phyloP scores from a whole-genome alignment of 345 rosid genomes.

The Brassica cretica region DNA sequence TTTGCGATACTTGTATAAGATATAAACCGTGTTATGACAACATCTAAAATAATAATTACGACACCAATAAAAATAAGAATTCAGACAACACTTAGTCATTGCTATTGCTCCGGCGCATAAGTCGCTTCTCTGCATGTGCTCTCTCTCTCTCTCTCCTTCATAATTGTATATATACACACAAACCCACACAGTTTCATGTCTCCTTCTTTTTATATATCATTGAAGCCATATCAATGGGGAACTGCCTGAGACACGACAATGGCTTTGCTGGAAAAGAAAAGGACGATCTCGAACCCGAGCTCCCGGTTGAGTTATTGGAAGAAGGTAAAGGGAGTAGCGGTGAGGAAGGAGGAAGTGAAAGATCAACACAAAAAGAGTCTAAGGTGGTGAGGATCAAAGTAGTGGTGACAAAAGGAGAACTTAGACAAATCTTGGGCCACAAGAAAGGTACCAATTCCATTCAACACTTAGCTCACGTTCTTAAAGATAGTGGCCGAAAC shows the following conservation, averaged over 20 bases:
- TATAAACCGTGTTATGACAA: conserved; percentile 36
- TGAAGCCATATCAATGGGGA: conserved; percentile 36
- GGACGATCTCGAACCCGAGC: conserved; percentile 10
- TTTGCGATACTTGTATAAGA: conserved; percentile 1
- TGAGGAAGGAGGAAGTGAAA: not conserved
- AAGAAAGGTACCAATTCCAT: conserved; percentile 26
- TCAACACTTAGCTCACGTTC: conserved; percentile 43
- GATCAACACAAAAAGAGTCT: not conserved
- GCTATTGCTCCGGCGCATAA: conserved; percentile 52
- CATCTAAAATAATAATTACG: conserved; percentile 28
- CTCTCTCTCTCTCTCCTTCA: conserved; percentile 13
- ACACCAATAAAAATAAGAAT: conserved; percentile 15
- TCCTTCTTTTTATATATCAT: not conserved
- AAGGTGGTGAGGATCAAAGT: conserved; percentile 48
- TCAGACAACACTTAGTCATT: conserved; percentile 26
- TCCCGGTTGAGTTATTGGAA: conserved; percentile 34
- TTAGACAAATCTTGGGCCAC: conserved; percentile 45
- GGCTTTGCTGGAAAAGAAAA: conserved; percentile 43
- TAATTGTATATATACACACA: not conserved
- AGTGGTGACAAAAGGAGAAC: conserved; percentile 56
- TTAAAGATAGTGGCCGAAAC: conserved; percentile 38
- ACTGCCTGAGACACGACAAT: conserved; percentile 32
- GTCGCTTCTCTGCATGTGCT: conserved; percentile 53
- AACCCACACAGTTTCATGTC: conserved; percentile 17
- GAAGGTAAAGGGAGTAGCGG: conserved; percentile 9